These are phyloP conservation scores for Fusarium avenaceum DNA, from an alignment of 2,329 filamentous ascomycete species.

Conservation along the genomic window DNA sequence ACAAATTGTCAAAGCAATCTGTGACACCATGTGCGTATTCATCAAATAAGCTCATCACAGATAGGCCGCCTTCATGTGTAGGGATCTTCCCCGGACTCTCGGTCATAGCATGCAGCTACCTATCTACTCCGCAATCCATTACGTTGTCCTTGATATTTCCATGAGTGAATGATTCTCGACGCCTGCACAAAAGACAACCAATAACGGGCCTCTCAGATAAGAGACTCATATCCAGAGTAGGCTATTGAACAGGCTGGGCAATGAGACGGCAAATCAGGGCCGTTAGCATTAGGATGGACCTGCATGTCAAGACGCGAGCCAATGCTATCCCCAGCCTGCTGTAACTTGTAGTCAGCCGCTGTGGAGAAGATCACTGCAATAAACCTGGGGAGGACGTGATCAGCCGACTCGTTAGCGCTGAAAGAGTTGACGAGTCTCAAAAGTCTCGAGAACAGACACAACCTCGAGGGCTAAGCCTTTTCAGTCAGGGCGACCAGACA, in stretches of 20 bases:
- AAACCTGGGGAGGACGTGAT: conserved; percentile 42
- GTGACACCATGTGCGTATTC: conserved; percentile 19
- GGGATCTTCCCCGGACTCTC: conserved; percentile 25
- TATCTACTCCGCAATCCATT: conserved; percentile 36
- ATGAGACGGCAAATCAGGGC: conserved; percentile 35
- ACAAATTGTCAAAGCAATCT: conserved; percentile 9
- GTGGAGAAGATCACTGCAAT: conserved; percentile 40
- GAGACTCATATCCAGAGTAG: conserved; percentile 9
- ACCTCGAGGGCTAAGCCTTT: neutral
- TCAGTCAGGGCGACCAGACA: neutral
- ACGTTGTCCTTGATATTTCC: conserved; percentile 38
- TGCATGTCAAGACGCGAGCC: conserved; percentile 40
- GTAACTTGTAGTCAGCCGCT: conserved; percentile 45
- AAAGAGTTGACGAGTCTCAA: conserved; percentile 10
- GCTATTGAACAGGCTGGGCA: conserved; percentile 6
- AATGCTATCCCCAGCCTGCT: conserved; percentile 35
- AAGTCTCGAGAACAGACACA: neutral
- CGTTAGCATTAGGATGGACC: conserved; percentile 31
- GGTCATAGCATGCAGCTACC: conserved; percentile 2
- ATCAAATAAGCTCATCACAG: neutral
- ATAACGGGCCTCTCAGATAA: conserved; percentile 41
- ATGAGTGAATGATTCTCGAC: conserved; percentile 33
- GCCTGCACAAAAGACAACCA: conserved; percentile 19
- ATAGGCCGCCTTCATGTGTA: neutral
- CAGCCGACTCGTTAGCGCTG: conserved; percentile 38